Conservation (phyloP, 2,329 filamentous ascomycete species). For the Aspergillus caelatus region DNA sequence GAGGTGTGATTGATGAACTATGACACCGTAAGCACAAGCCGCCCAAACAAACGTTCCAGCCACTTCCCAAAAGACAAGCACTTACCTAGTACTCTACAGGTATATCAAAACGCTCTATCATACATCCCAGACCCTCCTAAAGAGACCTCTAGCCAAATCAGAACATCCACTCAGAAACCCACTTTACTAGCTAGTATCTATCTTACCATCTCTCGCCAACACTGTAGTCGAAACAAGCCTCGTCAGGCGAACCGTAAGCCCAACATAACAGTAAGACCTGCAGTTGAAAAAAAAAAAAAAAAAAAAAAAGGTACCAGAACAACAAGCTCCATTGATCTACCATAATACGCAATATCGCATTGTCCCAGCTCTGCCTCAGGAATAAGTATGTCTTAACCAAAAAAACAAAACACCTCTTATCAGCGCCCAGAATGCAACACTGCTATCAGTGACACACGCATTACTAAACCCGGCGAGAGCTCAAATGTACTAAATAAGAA, state of each 20-base stretch:
- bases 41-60: not conserved
- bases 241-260: not conserved
- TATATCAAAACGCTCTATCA: not conserved
- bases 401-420: too few species aligned
- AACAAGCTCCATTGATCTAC: too few species aligned
- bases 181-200: not conserved
- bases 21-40: not conserved
- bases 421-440: too few species aligned
- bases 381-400: too few species aligned
- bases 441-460: too few species aligned
- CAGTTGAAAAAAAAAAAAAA: too few species aligned
- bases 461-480: too few species aligned
- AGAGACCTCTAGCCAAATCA: not conserved
- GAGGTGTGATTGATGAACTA: not conserved
- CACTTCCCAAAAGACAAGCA: not conserved
- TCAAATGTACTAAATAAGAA: too few species aligned
- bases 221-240: not conserved
- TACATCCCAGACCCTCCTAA: not conserved
- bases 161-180: not conserved
- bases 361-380: too few species aligned
- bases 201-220: not conserved
- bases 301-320: too few species aligned
- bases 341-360: too few species aligned
- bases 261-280: not conserved
- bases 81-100: not conserved